A percentile compares a stretch with the other conserved stretches of the same genome.
These are phyloP conservation scores for Serendipita sp. DNA, from an alignment of 768 basidiomycete species.

Conservation along the genomic window DNA sequence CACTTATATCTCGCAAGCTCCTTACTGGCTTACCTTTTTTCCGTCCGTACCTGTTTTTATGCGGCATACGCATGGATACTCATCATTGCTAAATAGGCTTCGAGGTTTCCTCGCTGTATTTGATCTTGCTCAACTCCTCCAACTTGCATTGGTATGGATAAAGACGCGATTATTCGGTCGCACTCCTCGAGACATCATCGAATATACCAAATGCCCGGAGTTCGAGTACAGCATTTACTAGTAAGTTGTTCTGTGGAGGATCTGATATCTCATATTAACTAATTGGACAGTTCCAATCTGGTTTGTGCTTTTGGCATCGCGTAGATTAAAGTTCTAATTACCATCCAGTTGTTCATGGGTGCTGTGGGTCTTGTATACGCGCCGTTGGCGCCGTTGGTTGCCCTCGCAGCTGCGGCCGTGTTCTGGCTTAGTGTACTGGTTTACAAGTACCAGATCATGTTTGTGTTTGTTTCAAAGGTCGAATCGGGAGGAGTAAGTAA, in stretches of 20 bases:
- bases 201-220: conserved; percentile 80
- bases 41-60: conserved; percentile 38
- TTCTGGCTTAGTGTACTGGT: conserved; percentile 62
- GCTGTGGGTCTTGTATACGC: conserved; percentile 90
- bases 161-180: conserved; percentile 74
- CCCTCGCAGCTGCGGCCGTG: conserved; percentile 63
- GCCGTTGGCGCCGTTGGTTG: conserved; percentile 82
- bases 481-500: conserved; percentile 81
- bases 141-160: conserved; percentile 71
- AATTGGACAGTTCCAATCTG: conserved; percentile 33
- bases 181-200: conserved; percentile 77
- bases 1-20: conserved; percentile 82
- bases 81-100: conserved; percentile 30
- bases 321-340: background rate
- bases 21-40: conserved; percentile 89
- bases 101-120: conserved; percentile 91
- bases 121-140: conserved; percentile 89
- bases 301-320: conserved; percentile 17
- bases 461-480: conserved; percentile 73
- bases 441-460: conserved; percentile 96
- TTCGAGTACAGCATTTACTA: conserved; percentile 80
- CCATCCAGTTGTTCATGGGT: conserved; percentile 60
- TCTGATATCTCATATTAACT: background rate
- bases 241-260: conserved; percentile 27
- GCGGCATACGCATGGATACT: background rate